Conservation (phyloP, 2,329 filamentous ascomycete genomes). For the Fusarium equiseti region DNA sequence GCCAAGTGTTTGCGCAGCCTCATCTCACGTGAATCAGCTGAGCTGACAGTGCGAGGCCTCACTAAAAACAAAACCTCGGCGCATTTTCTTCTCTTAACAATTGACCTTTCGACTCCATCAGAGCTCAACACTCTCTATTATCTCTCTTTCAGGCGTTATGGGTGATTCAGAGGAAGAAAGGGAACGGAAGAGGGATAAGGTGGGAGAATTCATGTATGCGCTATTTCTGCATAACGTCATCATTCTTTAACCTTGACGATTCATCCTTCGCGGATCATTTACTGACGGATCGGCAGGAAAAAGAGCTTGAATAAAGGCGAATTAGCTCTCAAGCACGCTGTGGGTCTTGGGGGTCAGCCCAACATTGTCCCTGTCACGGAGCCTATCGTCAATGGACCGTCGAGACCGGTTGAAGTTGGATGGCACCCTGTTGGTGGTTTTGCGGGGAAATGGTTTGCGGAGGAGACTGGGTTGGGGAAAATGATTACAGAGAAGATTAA, state of each 20-base stretch:
- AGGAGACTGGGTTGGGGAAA: slow-evolving; percentile 66
- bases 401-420: slow-evolving; percentile 62
- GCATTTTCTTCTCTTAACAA: background rate
- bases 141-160: slow-evolving; percentile 2
- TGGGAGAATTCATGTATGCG: slow-evolving; percentile 52
- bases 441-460: slow-evolving; percentile 69
- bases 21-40: slow-evolving; percentile 31
- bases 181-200: slow-evolving; percentile 50
- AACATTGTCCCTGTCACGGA: slow-evolving; percentile 50
- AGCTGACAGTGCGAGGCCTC: slow-evolving; percentile 25
- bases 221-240: slow-evolving; percentile 26
- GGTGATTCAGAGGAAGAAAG: slow-evolving; percentile 26
- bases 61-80: background rate
- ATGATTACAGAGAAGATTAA: slow-evolving; percentile 67
- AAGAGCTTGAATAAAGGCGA: slow-evolving; percentile 53
- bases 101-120: background rate
- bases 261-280: background rate
- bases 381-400: slow-evolving; percentile 48
- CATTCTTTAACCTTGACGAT: background rate
- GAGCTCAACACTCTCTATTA: too few relatives aligned
- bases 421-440: slow-evolving; percentile 70
- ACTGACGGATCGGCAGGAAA: slow-evolving; percentile 40
- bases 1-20: slow-evolving; percentile 25
- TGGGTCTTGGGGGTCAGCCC: slow-evolving; percentile 50
- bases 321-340: slow-evolving; percentile 53